Evolutionary conservation across 768 basidiomycete genomes (phyloP).

Genomic region (Macrolepiota fuliginosa): DNA sequence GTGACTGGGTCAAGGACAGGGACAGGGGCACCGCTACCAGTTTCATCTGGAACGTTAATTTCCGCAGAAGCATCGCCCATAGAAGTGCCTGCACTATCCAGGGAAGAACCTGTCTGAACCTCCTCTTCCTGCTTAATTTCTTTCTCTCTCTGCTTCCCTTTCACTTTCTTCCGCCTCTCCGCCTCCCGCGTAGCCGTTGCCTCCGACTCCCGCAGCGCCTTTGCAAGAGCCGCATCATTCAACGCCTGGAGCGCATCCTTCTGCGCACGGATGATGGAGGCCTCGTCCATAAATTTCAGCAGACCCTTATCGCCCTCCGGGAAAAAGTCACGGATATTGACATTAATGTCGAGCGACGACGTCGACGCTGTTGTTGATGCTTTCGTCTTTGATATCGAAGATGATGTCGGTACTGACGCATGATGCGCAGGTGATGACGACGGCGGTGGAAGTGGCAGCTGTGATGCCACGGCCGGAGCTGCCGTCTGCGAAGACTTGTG

Average conservation of each 20-base stretch:
- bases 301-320: conserved; percentile 20
- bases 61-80: conserved; percentile 3
- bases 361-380: conserved; percentile 6
- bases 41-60: background rate
- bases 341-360: background rate
- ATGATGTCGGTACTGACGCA: conserved; percentile 4
- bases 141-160: background rate
- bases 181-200: conserved; percentile 23
- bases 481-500: background rate
- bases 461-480: conserved; percentile 1
- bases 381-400: conserved; percentile 11
- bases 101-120: background rate
- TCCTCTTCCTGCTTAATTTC: background rate
- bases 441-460: background rate
- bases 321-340: conserved; percentile 21
- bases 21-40: background rate
- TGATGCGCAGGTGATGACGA: conserved; percentile 13
- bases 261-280: conserved; percentile 27
- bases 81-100: background rate
- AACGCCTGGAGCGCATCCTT: conserved; percentile 26
- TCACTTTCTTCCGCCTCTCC: conserved; percentile 7
- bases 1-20: conserved; percentile 8
- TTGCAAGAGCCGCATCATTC: conserved; percentile 24
- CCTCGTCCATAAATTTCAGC: conserved; percentile 22
- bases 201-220: conserved; percentile 25